A percentile compares a stretch with the other conserved stretches of the same genome.
These are phyloP conservation scores for Macrolepiota dolichaula DNA, from an alignment of 768 basidiomycete species.

Conservation along the genomic window DNA sequence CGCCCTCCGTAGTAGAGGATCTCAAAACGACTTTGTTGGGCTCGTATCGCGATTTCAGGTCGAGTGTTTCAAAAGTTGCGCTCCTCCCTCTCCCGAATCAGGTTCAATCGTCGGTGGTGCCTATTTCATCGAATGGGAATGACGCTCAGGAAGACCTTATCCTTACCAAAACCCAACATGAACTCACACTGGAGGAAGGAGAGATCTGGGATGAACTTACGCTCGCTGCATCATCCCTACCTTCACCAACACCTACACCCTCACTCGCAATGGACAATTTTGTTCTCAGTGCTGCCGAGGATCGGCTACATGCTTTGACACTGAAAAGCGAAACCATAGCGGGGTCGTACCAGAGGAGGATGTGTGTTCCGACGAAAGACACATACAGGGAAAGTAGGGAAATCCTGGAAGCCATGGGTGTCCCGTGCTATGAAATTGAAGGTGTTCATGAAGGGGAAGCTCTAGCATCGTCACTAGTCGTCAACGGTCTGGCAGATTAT, in stretches of 20 bases:
- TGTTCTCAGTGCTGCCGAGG: neutral
- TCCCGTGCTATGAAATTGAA: slow-evolving; percentile 66
- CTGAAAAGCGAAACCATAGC: slow-evolving; percentile 55
- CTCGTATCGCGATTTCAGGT: slow-evolving; percentile 46
- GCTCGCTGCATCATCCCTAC: slow-evolving; percentile 4
- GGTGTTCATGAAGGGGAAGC: slow-evolving; percentile 85
- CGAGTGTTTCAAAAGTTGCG: slow-evolving; percentile 41
- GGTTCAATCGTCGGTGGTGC: slow-evolving; percentile 12
- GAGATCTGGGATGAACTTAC: slow-evolving; percentile 51
- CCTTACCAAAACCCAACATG: slow-evolving; percentile 61
- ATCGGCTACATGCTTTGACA: slow-evolving; percentile 30
- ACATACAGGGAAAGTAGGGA: slow-evolving; percentile 72
- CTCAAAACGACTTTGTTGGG: slow-evolving; percentile 33
- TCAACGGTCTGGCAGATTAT: slow-evolving; percentile 75
- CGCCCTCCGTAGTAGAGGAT: slow-evolving; percentile 16
- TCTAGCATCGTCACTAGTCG: slow-evolving; percentile 73
- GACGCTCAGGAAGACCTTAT: slow-evolving; percentile 38
- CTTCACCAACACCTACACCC: neutral
- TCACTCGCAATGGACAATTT: neutral
- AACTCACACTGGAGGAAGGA: slow-evolving; percentile 59
- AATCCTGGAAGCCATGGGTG: slow-evolving; percentile 76
- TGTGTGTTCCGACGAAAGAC: slow-evolving; percentile 52
- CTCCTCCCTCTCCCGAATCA: slow-evolving; percentile 27
- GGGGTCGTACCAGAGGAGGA: slow-evolving; percentile 63
- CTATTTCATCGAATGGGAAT: slow-evolving; percentile 23